These are phyloP conservation scores for Ceratocystis smalleyi DNA, from an alignment of 2,329 filamentous ascomycete species.

Conservation along the genomic window DNA sequence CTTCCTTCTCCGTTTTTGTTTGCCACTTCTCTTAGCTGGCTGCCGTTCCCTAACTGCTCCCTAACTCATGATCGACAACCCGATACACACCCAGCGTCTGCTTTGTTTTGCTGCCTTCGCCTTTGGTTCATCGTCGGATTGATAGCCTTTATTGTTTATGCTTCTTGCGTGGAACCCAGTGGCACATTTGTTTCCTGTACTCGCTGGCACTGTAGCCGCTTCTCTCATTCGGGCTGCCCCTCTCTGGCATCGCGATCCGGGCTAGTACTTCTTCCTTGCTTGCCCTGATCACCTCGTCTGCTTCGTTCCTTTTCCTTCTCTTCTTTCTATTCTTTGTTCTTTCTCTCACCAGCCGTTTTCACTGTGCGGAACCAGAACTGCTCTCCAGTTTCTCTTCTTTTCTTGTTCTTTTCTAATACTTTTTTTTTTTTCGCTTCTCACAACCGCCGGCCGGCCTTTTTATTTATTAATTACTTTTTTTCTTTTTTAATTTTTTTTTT, in stretches of 20 bases:
- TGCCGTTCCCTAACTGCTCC: background rate
- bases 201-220: background rate
- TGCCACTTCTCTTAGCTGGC: background rate
- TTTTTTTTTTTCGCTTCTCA: background rate
- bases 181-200: background rate
- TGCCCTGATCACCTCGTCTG: background rate
- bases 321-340: slow-evolving; percentile 6
- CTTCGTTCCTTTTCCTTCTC: slow-evolving; percentile 9
- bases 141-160: background rate
- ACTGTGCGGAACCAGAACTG: slow-evolving; percentile 1
- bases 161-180: background rate
- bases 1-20: background rate
- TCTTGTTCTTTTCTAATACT: slow-evolving; percentile 8
- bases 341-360: slow-evolving; percentile 8
- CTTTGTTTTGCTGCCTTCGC: slow-evolving; percentile 6
- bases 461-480: slow-evolving; percentile 7
- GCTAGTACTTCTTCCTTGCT: slow-evolving; percentile 5
- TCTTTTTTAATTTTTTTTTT: slow-evolving; percentile 6
- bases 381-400: slow-evolving; percentile 10
- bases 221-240: slow-evolving; percentile 1
- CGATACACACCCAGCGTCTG: slow-evolving; percentile 8
- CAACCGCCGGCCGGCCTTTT: slow-evolving; percentile 12
- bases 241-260: background rate
- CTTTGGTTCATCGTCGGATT: background rate
- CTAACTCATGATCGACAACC: slow-evolving; percentile 10